Evolutionary conservation across 2,329 filamentous ascomycete genomes (phyloP), one percentile per base, ranked within the genome.

Genomic region (Cadophora sp.): DNA sequence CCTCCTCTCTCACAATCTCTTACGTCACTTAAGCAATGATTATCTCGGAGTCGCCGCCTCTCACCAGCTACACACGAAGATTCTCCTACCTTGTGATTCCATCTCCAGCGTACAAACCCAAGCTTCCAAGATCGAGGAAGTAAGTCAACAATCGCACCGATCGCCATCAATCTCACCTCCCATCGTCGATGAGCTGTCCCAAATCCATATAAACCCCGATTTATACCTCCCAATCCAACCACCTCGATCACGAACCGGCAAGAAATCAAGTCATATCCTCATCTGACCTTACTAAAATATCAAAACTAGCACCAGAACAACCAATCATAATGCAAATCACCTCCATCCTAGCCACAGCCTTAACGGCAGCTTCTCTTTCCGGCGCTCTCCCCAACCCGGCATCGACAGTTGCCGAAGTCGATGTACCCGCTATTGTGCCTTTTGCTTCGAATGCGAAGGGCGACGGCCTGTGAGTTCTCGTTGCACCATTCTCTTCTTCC

Each of bases 131-230:
- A 22, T 36, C 30, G 39, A 33, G 7, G n/a, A 20, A 27, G n/a
- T 3, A 58, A 13, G n/a, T 18, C 33, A 58, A 22, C 33, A 27
- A 58, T 58, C 55, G 55, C 14, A 39, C 8, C n/a, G 55, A 58
- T 58, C 55, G 55, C 9, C 9, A 14, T 20, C 39, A 8, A 22
- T 9, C 45, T 22, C n/a, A n/a, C 4, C 8, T 22, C 8, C 4
- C n/a, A 20, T 20, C 18, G n/a, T 22, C 45, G 45, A 48, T 20
- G 45, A 22, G 45, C 6, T 3, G 14, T 14, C 13, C 5, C 1
- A 58, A 58, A 9, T 1, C 33, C n/a, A 58, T 58, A 58, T 58
- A 58, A 58, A 39, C n/a, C 33, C n/a, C 55, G 55, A 58, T 58
- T 13, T 14, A 11, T 39, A 11, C 27, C 55, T n/a, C 55, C 11